A percentile compares a stretch with the other conserved stretches of the same genome.
Conservation (phyloP, 1,284 basidiomycete species). For the Sporisorium exsertum region DNA sequence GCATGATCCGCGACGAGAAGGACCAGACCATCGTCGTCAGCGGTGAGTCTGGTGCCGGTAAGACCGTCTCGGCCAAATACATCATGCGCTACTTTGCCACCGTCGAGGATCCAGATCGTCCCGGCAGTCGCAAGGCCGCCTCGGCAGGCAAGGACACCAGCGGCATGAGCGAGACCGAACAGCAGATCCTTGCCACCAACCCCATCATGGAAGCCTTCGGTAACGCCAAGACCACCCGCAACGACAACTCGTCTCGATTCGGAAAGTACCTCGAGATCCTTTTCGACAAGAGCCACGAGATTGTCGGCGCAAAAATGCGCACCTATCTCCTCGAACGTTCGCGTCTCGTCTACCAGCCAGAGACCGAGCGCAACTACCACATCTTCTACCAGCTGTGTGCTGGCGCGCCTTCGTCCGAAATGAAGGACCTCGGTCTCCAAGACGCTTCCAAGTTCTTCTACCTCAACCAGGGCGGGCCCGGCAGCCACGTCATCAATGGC, state of each 20-base stretch:
- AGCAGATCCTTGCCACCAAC: slow-evolving; percentile 97
- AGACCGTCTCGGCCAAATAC: slow-evolving; percentile 99
- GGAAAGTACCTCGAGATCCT: slow-evolving; percentile 99
- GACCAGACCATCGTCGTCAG: slow-evolving; percentile 99
- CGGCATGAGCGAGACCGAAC: slow-evolving; percentile 90
- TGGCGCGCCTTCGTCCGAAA: slow-evolving; percentile 92
- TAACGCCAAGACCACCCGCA: slow-evolving; percentile 98
- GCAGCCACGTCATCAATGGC: slow-evolving; percentile 82
- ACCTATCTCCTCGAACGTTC: slow-evolving; percentile 98
- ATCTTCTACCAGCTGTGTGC: slow-evolving; percentile 99
- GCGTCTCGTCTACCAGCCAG: slow-evolving; percentile 95
- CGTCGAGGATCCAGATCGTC: slow-evolving; percentile 82
- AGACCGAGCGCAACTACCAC: slow-evolving; percentile 94
- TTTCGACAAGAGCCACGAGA: slow-evolving; percentile 93
- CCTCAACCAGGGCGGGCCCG: slow-evolving; percentile 91
- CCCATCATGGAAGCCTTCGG: slow-evolving; percentile 99
- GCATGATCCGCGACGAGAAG: slow-evolving; percentile 92
- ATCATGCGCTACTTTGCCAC: slow-evolving; percentile 99
- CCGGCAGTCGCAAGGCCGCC: slow-evolving; percentile 58
- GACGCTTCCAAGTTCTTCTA: slow-evolving; percentile 88
- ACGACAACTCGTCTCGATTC: slow-evolving; percentile 98
- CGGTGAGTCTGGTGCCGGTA: slow-evolving; percentile 98
- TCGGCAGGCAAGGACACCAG: slow-evolving; percentile 74
- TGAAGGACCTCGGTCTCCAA: slow-evolving; percentile 91
- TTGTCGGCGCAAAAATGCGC: slow-evolving; percentile 95